phyloP scores from a whole-genome alignment of 176 grass and related monocot genomes.

The Neostapfia colusana region DNA sequence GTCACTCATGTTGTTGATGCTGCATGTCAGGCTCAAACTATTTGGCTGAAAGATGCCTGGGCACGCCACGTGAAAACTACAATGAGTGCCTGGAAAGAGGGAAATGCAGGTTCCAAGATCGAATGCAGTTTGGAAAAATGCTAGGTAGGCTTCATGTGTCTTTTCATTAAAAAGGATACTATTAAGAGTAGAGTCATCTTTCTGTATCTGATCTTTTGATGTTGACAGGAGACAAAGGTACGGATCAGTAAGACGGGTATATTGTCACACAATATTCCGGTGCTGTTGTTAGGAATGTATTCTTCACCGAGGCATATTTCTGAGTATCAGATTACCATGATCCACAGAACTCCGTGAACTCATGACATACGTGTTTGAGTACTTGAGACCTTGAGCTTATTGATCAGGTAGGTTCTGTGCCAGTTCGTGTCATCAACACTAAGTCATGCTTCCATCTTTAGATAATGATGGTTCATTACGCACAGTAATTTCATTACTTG shows the following conservation, averaged over 20 bases:
- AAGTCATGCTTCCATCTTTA: not conserved
- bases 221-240: not conserved
- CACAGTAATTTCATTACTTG: not conserved
- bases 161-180: conserved; percentile 6
- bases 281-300: not conserved
- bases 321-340: not conserved
- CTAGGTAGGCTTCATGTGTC: conserved; percentile 1
- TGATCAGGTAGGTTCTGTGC: not conserved
- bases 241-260: not conserved
- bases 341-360: not conserved
- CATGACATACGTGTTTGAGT: not conserved
- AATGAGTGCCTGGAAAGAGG: conserved; percentile 18
- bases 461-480: not conserved
- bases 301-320: not conserved
- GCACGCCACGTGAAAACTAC: conserved; percentile 27
- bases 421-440: conserved; percentile 18
- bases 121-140: conserved; percentile 11
- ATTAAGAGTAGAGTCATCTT: conserved; percentile 14
- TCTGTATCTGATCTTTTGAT: conserved; percentile 25
- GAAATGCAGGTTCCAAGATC: conserved; percentile 34
- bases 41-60: conserved; percentile 25
- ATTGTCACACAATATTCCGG: not conserved
- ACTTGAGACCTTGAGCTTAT: not conserved
- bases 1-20: not conserved
- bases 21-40: not conserved